phyloP scores from a whole-genome alignment of 2,329 filamentous ascomycete species.

The Dactylellina sp. region DNA sequence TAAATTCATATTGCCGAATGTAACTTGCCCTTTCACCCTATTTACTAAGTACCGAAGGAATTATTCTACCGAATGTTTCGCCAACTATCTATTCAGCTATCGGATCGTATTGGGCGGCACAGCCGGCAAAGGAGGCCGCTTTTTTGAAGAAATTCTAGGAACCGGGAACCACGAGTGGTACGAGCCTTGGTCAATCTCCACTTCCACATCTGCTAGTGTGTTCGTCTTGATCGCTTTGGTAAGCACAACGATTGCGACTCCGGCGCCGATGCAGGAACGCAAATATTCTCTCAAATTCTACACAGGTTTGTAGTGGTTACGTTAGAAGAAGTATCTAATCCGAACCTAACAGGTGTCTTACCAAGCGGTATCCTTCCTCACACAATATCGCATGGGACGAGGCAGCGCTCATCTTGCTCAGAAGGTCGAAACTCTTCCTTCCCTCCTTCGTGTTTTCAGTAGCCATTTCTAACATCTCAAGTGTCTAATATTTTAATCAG shows the following conservation, averaged over 20 bases:
- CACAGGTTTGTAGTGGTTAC: background rate
- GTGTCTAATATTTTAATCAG: conserved; percentile 56
- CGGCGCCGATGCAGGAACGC: conserved; percentile 77
- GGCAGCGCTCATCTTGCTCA: conserved; percentile 68
- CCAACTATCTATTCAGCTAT: background rate
- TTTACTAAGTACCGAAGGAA: background rate
- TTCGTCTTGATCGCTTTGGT: conserved; percentile 69
- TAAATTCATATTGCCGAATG: too few relatives aligned
- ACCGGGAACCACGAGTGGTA: conserved; percentile 61
- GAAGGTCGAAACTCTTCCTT: conserved; percentile 69
- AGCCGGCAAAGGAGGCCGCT: conserved; percentile 42
- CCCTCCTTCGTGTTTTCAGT: conserved; percentile 62
- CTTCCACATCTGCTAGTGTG: conserved; percentile 58
- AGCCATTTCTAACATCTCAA: conserved; percentile 62
- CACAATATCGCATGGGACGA: conserved; percentile 71
- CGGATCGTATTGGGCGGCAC: conserved; percentile 15
- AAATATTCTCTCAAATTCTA: conserved; percentile 63
- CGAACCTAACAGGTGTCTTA: conserved; percentile 66
- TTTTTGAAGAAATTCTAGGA: conserved; percentile 58
- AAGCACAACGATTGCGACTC: conserved; percentile 73
- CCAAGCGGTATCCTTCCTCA: conserved; percentile 72
- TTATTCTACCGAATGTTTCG: background rate
- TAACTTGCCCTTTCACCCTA: too few relatives aligned
- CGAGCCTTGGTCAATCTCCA: conserved; percentile 59
- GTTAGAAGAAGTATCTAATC: background rate